Conservation (phyloP, 164 flowering plant species). For the Aristolochia fimbriata region DNA sequence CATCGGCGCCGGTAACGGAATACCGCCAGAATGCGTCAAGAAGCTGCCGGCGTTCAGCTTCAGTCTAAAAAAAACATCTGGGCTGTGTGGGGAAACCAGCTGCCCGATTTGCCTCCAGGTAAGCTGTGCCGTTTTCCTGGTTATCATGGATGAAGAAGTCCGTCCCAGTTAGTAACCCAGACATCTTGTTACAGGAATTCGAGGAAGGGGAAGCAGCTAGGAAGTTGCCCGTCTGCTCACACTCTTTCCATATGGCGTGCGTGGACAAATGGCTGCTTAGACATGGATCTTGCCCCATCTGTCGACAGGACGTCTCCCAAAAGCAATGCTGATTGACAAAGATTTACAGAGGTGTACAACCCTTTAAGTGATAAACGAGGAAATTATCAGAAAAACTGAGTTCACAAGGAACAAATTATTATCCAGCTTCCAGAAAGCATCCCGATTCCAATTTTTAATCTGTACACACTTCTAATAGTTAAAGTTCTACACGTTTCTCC, state of each 20-base stretch:
- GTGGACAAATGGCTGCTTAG: slow-evolving; percentile 45
- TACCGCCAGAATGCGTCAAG: slow-evolving; percentile 29
- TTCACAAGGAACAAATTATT: neutral
- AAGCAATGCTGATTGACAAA: neutral
- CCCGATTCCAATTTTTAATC: no score
- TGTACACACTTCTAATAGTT: no score
- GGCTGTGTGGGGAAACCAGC: slow-evolving; percentile 7
- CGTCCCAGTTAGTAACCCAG: neutral
- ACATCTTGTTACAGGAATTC: slow-evolving; percentile 29
- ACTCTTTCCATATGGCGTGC: slow-evolving; percentile 49
- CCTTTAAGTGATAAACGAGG: neutral
- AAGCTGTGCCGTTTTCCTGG: neutral
- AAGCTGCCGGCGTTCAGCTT: slow-evolving; percentile 32
- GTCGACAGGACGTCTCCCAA: slow-evolving; percentile 5
- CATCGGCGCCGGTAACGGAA: slow-evolving; percentile 25
- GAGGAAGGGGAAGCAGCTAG: slow-evolving; percentile 42
- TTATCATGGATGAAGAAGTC: no score
- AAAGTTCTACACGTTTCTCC: no score
- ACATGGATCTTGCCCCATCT: slow-evolving; percentile 11
- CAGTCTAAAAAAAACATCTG: neutral
- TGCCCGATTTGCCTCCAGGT: slow-evolving; percentile 82
- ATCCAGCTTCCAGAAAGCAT: no score
- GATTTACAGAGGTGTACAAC: neutral
- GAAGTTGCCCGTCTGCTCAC: slow-evolving; percentile 47
- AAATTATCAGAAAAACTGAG: neutral